Evolutionary conservation across 1,139 yeast species (phyloP).

Genomic region (Candida pseudoviswanathii): DNA sequence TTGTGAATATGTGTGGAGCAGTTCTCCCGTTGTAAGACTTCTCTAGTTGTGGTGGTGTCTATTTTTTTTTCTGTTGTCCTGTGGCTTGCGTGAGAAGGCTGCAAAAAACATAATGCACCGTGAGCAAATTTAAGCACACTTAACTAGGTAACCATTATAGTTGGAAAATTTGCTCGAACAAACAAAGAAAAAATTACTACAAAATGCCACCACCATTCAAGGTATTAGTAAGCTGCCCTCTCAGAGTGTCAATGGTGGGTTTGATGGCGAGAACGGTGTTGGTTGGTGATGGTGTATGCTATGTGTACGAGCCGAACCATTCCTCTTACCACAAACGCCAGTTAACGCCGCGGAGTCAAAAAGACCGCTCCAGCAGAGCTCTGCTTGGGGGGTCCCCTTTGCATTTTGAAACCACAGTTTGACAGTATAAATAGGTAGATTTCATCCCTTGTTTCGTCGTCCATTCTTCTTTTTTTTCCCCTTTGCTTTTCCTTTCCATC

Average conservation of each 20-base stretch:
- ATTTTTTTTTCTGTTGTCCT: neutral
- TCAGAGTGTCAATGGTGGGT: no score
- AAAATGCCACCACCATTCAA: neutral
- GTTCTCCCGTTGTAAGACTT: neutral
- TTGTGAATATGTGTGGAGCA: neutral
- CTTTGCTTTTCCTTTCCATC: neutral
- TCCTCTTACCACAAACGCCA: no score
- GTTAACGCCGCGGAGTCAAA: no score
- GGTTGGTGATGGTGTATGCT: no score
- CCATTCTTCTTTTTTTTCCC: neutral
- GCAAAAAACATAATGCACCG: neutral
- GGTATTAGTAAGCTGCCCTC: neutral
- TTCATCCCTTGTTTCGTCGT: neutral
- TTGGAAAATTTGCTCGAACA: slow-evolving; percentile 3
- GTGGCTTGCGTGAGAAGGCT: neutral
- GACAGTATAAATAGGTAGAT: neutral
- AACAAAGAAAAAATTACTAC: neutral
- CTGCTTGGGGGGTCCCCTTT: no score
- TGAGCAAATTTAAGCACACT: slow-evolving; percentile 1
- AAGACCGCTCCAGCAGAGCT: no score
- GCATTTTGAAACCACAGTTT: neutral
- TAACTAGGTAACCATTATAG: slow-evolving; percentile 5
- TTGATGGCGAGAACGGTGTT: no score
- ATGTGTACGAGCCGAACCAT: no score
- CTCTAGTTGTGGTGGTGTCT: neutral